Conservation (phyloP, 148 eudicot species). For the Rhododendron ovatum region DNA sequence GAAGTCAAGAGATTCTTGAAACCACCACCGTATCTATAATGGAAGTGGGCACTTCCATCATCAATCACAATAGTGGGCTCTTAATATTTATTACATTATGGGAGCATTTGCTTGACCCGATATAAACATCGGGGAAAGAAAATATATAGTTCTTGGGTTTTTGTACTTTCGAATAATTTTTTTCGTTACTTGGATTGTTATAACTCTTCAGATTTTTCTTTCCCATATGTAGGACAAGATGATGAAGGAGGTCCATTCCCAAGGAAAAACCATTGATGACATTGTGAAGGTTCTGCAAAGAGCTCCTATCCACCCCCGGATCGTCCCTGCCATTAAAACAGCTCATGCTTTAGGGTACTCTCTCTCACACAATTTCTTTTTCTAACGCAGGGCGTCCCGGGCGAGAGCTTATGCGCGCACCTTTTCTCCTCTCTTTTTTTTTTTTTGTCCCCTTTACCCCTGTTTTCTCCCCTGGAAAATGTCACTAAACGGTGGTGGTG, state of each 20-base stretch:
- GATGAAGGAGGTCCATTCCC: conserved; percentile 5
- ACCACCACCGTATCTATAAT: too few relatives aligned
- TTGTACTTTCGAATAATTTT: too few relatives aligned
- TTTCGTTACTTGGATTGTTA: too few relatives aligned
- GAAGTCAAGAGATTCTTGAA: too few relatives aligned
- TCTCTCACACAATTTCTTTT: background rate
- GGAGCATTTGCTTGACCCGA: too few relatives aligned
- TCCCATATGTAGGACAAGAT: background rate
- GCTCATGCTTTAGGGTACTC: conserved; percentile 79
- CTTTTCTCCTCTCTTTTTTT: background rate
- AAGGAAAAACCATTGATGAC: conserved; percentile 57
- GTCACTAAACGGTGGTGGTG: background rate
- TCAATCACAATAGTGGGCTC: too few relatives aligned
- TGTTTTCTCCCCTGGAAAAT: background rate
- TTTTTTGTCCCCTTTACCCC: background rate
- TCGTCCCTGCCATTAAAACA: conserved; percentile 59
- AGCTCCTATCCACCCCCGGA: conserved; percentile 60
- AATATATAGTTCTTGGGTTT: too few relatives aligned
- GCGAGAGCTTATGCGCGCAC: too few relatives aligned
- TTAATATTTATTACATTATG: too few relatives aligned
- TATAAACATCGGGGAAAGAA: too few relatives aligned
- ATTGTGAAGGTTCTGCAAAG: conserved; percentile 46
- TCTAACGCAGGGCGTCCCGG: background rate
- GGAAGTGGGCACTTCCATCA: too few relatives aligned
- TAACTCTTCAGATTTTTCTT: background rate